Evolutionary conservation across 2,329 filamentous ascomycete species (phyloP), one percentile per base, ranked within the genome.

Genomic region (Emergomyces orientalis): DNA sequence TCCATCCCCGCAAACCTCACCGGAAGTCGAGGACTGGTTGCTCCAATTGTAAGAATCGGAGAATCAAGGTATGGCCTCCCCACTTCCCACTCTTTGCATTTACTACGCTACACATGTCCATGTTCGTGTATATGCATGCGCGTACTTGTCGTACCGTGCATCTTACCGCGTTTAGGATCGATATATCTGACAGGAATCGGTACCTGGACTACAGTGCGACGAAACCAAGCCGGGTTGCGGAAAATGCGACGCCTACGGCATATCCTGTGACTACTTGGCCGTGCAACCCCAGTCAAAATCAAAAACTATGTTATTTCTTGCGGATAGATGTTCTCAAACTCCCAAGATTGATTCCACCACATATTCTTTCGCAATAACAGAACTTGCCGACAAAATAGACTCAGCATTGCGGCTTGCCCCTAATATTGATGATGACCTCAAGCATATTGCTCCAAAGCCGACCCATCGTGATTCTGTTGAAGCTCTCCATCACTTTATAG

Each of bases 11-110:
- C 27, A 69, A 68, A 47, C 43, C 72, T 2, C 74, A 76, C 67
- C 72, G 69, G 41, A 75, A 75, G 65, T 75, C 73, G 47, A 69
- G 73, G 19, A 67, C 64, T 30, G 73, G 74, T 8, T 75, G 74
- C 61, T 63, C 63, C 41, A 71, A 69, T 51, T 76, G 73, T 64
- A 76, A 75, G 66, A 68, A 69, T 30, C 69, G 74, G 30, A 67
- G 70, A 65, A 70, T 76, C 43, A 76, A 76, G 69, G 72, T 75
- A 71, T n/a, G 39, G 45, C n/a, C 25, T 43, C 52, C 1, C 41
- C 39, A 32, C 41, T 13, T 47, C 41, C 41, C 47, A n/a, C 8
- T 41, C 37, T 45, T n/a, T 27, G 32, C 25, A 49, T 51, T 56
- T 60, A 39, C 45, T 56, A 17, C 45, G 8, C 34, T 8, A 3